These are phyloP conservation scores for Lactarius hatsudake DNA, from an alignment of 768 basidiomycete species.

Conservation along the genomic window DNA sequence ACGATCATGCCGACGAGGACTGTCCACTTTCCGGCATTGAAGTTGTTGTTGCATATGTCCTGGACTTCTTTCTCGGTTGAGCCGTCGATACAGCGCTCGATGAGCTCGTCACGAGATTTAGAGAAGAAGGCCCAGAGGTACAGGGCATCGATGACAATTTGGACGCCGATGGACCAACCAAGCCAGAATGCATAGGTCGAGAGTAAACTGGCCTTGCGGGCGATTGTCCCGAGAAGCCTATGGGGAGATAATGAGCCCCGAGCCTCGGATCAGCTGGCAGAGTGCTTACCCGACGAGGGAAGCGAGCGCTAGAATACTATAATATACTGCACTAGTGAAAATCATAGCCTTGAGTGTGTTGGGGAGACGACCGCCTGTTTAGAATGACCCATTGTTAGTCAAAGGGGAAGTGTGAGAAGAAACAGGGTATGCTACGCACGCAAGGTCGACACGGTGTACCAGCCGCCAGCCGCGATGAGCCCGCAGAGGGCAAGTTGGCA, in stretches of 20 bases:
- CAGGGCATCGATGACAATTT: slow-evolving; percentile 7
- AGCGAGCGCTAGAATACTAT: slow-evolving; percentile 6
- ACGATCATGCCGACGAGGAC: background rate
- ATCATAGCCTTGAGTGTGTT: background rate
- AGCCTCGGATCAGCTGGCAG: background rate
- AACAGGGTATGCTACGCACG: slow-evolving; percentile 10
- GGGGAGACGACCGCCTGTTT: slow-evolving; percentile 11
- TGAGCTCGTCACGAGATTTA: background rate
- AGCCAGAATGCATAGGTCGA: slow-evolving; percentile 18
- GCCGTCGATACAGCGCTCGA: slow-evolving; percentile 23
- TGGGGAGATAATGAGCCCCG: background rate
- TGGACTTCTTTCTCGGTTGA: slow-evolving; percentile 4
- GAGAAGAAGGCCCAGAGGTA: slow-evolving; percentile 16
- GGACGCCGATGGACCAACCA: slow-evolving; percentile 8
- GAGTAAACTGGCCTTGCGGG: slow-evolving; percentile 20
- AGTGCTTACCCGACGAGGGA: slow-evolving; percentile 23
- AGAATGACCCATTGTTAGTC: background rate
- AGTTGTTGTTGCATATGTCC: slow-evolving; percentile 9
- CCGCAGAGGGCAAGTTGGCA: slow-evolving; percentile 11
- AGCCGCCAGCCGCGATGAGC: slow-evolving; percentile 16
- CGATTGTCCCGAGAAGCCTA: slow-evolving; percentile 23
- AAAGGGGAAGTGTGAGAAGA: background rate
- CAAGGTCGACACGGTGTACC: slow-evolving; percentile 9
- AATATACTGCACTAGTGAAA: background rate
- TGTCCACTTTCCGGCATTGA: slow-evolving; percentile 11